Conservation (phyloP, 2,329 filamentous ascomycete genomes). For the Colletotrichum abscissum region DNA sequence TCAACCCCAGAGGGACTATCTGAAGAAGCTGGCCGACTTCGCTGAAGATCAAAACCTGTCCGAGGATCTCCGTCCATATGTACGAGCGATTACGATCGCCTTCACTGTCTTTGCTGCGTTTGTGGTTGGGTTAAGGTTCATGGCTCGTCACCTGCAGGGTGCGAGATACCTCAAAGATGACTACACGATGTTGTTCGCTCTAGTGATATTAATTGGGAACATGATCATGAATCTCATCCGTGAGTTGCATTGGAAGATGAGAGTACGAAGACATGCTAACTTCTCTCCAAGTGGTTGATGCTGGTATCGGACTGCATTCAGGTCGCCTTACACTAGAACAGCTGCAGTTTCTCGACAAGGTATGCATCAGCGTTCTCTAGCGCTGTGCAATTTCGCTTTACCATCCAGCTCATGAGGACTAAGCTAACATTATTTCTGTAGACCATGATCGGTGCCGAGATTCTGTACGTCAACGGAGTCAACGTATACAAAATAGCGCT, state of each 20-base stretch:
- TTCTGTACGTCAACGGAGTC: conserved; percentile 33
- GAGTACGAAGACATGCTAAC: neutral
- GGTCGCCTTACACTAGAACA: conserved; percentile 22
- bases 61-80: conserved; percentile 22
- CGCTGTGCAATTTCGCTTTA: too few species aligned
- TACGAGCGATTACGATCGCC: conserved; percentile 28
- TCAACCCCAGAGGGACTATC: conserved; percentile 19
- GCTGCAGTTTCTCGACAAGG: conserved; percentile 26
- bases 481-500: conserved; percentile 49
- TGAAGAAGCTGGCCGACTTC: conserved; percentile 27
- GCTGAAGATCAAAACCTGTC: conserved; percentile 22
- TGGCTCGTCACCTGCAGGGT: conserved; percentile 24
- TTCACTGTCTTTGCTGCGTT: conserved; percentile 28
- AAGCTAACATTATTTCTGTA: neutral
- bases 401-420: neutral
- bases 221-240: conserved; percentile 32
- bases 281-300: conserved; percentile 8
- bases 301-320: conserved; percentile 24
- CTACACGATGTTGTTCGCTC: conserved; percentile 25
- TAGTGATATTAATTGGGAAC: conserved; percentile 18
- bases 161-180: conserved; percentile 29
- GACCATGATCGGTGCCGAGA: conserved; percentile 31
- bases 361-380: neutral
- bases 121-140: conserved; percentile 25
- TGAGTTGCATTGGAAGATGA: neutral